Evolutionary conservation across 2,329 filamentous ascomycete genomes (phyloP).

Genomic region (Fusarium sp.): DNA sequence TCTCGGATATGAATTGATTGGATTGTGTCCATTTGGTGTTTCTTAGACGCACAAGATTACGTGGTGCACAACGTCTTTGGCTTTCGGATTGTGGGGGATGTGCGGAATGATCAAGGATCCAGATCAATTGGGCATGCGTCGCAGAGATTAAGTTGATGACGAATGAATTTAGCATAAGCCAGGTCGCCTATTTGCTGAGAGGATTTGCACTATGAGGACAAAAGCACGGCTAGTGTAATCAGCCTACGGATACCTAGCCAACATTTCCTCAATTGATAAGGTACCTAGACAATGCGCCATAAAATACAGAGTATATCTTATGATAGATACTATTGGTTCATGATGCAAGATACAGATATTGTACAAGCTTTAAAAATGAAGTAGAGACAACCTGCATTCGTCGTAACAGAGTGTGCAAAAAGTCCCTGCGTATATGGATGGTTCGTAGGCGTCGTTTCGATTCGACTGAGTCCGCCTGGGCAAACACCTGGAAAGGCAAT

Average conservation of each 20-base stretch:
- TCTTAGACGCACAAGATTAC: neutral
- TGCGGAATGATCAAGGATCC: neutral
- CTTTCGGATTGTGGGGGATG: slow-evolving; percentile 12
- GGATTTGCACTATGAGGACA: too few relatives aligned
- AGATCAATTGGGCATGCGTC: neutral
- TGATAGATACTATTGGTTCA: neutral
- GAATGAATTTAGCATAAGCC: too few relatives aligned
- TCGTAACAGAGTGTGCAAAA: slow-evolving; percentile 2
- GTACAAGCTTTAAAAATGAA: slow-evolving; percentile 11
- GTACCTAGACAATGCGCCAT: neutral
- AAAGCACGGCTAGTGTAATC: neutral
- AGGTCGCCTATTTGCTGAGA: too few relatives aligned
- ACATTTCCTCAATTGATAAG: neutral
- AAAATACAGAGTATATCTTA: neutral
- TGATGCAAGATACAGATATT: slow-evolving; percentile 21
- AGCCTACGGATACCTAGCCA: too few relatives aligned
- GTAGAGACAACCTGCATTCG: slow-evolving; percentile 1
- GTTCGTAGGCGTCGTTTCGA: neutral
- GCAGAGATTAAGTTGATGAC: neutral
- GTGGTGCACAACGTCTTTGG: neutral
- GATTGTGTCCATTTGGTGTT: neutral
- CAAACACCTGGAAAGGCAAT: neutral
- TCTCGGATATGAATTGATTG: neutral
- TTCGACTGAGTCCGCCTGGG: neutral
- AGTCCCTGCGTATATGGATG: slow-evolving; percentile 2